A percentile compares a stretch with the other conserved stretches of the same genome.
Conservation (phyloP, 2,329 filamentous ascomycete genomes). For the Phyllosticta citriasiana region DNA sequence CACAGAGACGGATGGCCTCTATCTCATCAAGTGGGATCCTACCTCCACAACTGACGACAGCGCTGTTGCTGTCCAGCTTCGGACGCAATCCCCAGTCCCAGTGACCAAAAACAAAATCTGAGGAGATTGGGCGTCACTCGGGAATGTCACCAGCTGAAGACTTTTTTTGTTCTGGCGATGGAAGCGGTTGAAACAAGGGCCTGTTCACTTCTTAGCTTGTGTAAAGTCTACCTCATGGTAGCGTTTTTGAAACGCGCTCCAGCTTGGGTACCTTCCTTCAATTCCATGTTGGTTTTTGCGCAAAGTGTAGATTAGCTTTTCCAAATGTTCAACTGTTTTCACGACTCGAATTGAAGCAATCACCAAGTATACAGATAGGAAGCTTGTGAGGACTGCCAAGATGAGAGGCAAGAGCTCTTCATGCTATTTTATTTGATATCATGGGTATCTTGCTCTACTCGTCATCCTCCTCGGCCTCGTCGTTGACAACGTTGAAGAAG, state of each 20-base stretch:
- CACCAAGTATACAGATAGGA: not conserved
- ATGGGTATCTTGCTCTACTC: slow-evolving; percentile 55
- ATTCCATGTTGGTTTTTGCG: not conserved
- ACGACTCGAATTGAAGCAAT: not conserved
- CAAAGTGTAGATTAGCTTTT: not conserved
- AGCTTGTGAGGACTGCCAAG: not conserved
- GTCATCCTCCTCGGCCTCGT: slow-evolving; percentile 95
- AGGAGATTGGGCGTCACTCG: not conserved
- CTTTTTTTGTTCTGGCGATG: not conserved
- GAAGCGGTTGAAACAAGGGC: not conserved
- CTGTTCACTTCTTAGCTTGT: not conserved
- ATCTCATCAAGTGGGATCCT: slow-evolving; percentile 9
- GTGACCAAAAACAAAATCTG: not conserved
- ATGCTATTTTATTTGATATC: not conserved
- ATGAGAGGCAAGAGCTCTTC: not conserved
- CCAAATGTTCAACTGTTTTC: not conserved
- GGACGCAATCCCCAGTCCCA: slow-evolving; percentile 1
- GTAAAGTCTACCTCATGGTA: not conserved
- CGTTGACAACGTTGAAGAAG: slow-evolving; percentile 99
- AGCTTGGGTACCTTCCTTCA: not conserved
- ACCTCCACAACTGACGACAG: slow-evolving; percentile 1
- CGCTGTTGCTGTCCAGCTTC: not conserved
- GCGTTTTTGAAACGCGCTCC: not conserved
- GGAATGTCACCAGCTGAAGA: not conserved
- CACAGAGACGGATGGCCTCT: slow-evolving; percentile 14